Conservation (phyloP, 2,329 filamentous ascomycete species). For the Aspergillus ochraceus region DNA sequence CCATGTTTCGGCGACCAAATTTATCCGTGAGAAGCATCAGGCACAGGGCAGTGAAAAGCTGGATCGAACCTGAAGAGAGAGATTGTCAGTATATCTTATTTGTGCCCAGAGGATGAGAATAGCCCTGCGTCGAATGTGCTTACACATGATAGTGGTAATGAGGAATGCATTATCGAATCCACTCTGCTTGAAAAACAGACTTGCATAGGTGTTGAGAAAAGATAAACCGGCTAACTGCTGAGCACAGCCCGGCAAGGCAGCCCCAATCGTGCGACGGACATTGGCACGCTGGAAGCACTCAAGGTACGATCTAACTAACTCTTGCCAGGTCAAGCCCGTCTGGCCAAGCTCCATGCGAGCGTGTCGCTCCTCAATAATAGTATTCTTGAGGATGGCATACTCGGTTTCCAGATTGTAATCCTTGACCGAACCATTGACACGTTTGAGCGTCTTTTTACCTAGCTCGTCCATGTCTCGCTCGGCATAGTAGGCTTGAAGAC, state of each 20-base stretch:
- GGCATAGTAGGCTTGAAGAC: background rate
- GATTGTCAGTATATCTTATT: too few species aligned
- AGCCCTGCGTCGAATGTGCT: background rate
- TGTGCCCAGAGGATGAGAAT: background rate
- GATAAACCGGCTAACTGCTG: constrained; percentile 1
- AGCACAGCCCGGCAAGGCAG: background rate
- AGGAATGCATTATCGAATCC: background rate
- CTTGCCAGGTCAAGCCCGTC: background rate
- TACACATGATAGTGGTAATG: background rate
- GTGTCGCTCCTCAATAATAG: background rate
- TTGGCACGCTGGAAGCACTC: constrained; percentile 2
- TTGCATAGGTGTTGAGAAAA: constrained; percentile 1
- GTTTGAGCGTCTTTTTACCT: background rate
- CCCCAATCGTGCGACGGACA: background rate
- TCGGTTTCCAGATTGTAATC: background rate
- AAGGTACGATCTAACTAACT: background rate
- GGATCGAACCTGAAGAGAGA: too few species aligned
- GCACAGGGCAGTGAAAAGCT: too few species aligned
- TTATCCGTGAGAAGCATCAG: too few species aligned
- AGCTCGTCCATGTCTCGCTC: background rate
- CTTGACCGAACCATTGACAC: background rate
- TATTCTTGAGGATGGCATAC: constrained; percentile 5
- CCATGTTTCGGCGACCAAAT: too few species aligned
- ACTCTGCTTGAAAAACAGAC: background rate
- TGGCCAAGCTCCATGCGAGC: background rate